These are phyloP conservation scores for Vigna reflexopilosa DNA, from an alignment of 306 rosid species.

Conservation along the genomic window DNA sequence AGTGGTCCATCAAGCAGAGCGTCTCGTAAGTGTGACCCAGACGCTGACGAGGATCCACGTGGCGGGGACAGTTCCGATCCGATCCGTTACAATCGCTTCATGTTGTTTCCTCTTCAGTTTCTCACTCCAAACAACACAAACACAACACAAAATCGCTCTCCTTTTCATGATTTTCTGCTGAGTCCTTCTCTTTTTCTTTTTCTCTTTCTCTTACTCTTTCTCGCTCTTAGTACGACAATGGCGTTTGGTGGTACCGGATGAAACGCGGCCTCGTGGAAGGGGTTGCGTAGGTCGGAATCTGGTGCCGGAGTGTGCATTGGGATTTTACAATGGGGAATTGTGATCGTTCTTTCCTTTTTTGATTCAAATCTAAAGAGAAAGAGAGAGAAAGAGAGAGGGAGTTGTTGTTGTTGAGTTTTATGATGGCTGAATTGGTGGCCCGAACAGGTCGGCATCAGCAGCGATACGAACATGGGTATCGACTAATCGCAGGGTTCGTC, in stretches of 20 bases:
- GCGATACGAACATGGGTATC: slow-evolving; percentile 76
- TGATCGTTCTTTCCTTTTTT: not conserved
- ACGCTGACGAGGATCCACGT: not conserved
- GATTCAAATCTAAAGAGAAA: not conserved
- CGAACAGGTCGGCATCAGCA: slow-evolving; percentile 88
- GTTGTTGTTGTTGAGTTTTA: not conserved
- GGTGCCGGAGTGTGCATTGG: slow-evolving; percentile 8
- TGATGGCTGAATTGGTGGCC: slow-evolving; percentile 79
- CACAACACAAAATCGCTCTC: not conserved
- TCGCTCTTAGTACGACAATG: slow-evolving; percentile 38
- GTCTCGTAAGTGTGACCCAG: not conserved
- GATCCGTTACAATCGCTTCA: slow-evolving; percentile 37
- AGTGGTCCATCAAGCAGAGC: not conserved
- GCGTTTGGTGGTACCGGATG: not conserved
- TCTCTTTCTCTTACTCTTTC: too few relatives aligned
- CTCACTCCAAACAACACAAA: not conserved
- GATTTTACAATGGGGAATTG: slow-evolving; percentile 7
- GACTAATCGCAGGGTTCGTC: slow-evolving; percentile 79
- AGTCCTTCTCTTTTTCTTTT: not conserved
- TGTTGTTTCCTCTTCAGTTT: not conserved
- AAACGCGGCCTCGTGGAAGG: not conserved
- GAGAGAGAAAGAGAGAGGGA: not conserved
- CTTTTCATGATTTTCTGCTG: not conserved
- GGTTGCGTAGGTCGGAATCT: slow-evolving; percentile 17
- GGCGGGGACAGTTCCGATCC: not conserved